Conservation (phyloP, 345 rosid genomes). For the Ceriops zippeliana region DNA sequence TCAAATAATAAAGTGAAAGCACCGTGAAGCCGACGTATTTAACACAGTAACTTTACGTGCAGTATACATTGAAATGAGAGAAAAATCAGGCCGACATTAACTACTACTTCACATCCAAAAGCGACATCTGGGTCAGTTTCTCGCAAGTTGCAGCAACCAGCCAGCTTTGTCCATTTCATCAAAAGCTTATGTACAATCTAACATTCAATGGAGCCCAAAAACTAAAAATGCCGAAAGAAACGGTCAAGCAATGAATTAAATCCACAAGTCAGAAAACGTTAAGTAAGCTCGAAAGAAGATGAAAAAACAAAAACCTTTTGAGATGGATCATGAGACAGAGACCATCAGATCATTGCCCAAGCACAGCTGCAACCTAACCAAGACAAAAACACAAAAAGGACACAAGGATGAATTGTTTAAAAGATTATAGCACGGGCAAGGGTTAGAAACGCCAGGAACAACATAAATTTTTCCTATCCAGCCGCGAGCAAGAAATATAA, state of each 20-base stretch:
- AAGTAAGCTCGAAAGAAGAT: not conserved
- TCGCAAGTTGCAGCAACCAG: constrained; percentile 33
- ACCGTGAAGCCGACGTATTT: too few relatives aligned
- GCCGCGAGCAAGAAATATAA: constrained; percentile 34
- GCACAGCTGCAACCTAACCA: constrained; percentile 41
- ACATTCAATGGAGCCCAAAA: constrained; percentile 32
- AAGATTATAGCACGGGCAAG: not conserved
- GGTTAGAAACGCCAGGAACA: constrained; percentile 32
- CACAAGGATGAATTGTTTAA: not conserved
- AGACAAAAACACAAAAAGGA: not conserved
- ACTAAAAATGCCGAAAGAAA: constrained; percentile 5
- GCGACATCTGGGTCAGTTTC: constrained; percentile 7
- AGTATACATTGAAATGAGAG: not conserved
- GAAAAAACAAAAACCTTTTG: constrained; percentile 20
- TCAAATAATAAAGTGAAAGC: too few relatives aligned
- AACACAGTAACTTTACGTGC: too few relatives aligned
- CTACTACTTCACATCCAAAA: constrained; percentile 10
- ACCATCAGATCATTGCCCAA: constrained; percentile 27
- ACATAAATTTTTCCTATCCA: constrained; percentile 27
- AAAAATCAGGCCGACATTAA: constrained; percentile 10
- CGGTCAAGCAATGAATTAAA: constrained; percentile 5
- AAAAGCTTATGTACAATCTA: constrained; percentile 37
- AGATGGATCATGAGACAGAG: constrained; percentile 24
- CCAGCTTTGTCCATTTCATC: constrained; percentile 26
- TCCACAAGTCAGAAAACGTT: not conserved